A percentile compares a stretch with the other conserved stretches of the same genome.
These are phyloP conservation scores for Cladosporium sp. DNA, from an alignment of 2,329 filamentous ascomycete species.

Conservation along the genomic window DNA sequence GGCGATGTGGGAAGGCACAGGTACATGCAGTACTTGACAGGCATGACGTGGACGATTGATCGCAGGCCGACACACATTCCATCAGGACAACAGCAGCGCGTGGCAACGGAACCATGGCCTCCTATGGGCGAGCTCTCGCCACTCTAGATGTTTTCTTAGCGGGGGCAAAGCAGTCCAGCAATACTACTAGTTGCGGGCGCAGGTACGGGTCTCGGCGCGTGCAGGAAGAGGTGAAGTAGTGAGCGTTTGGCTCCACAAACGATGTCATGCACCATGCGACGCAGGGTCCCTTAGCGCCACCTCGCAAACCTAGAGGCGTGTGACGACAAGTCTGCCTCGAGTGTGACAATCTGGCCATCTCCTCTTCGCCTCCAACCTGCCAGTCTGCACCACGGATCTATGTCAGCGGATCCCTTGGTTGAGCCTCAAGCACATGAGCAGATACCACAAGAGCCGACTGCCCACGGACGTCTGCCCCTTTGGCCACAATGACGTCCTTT, in stretches of 20 bases:
- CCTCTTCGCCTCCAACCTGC: background rate
- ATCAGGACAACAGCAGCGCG: too few relatives aligned
- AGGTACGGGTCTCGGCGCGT: background rate
- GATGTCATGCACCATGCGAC: background rate
- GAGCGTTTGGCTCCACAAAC: conserved; percentile 3
- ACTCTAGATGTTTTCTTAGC: background rate
- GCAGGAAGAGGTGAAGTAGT: background rate
- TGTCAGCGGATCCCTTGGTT: background rate
- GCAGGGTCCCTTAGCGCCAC: background rate
- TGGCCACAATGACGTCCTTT: background rate
- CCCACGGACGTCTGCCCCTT: background rate
- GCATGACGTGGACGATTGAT: too few relatives aligned
- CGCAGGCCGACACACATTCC: too few relatives aligned
- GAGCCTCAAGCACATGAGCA: background rate
- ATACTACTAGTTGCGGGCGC: background rate
- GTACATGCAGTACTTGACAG: too few relatives aligned
- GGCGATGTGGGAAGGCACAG: too few relatives aligned
- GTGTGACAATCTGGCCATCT: background rate
- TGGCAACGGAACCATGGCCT: too few relatives aligned
- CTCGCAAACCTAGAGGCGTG: background rate
- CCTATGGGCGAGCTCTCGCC: too few relatives aligned
- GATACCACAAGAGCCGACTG: background rate
- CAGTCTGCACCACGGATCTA: background rate
- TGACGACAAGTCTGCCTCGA: background rate
- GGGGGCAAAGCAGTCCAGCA: background rate